These are phyloP conservation scores for Verticillium zaregamsianum DNA, from an alignment of 2,329 filamentous ascomycete genomes.

Conservation along the genomic window DNA sequence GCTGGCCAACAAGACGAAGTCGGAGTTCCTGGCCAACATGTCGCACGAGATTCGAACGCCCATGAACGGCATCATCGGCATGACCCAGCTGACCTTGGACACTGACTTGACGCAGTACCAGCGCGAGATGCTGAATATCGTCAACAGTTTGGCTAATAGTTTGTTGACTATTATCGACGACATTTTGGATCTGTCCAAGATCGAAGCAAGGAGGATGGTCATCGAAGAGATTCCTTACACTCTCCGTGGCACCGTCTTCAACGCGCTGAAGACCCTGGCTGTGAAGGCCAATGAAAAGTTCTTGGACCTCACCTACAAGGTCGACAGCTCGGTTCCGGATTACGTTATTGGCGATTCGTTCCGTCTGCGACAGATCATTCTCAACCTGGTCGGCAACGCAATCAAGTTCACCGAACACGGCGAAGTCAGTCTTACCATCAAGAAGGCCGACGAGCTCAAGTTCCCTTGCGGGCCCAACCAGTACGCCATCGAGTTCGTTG, in stretches of 20 bases:
- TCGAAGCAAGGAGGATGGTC: slow-evolving; percentile 96
- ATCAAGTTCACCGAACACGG: slow-evolving; percentile 99
- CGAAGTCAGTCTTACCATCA: slow-evolving; percentile 92
- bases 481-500: slow-evolving; percentile 92
- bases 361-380: slow-evolving; percentile 90
- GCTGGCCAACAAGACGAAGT: slow-evolving; percentile 95
- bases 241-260: slow-evolving; percentile 90
- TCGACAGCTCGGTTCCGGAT: slow-evolving; percentile 89
- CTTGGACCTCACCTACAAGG: slow-evolving; percentile 86
- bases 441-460: slow-evolving; percentile 58
- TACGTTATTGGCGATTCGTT: slow-evolving; percentile 96
- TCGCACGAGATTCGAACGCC: slow-evolving; percentile 96
- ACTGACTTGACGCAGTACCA: slow-evolving; percentile 93
- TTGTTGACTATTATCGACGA: slow-evolving; percentile 94
- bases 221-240: slow-evolving; percentile 98
- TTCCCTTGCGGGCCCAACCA: slow-evolving; percentile 66
- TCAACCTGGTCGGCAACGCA: slow-evolving; percentile 95
- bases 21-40: slow-evolving; percentile 98
- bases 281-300: slow-evolving; percentile 97
- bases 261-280: slow-evolving; percentile 92
- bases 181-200: slow-evolving; percentile 70
- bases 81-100: slow-evolving; percentile 95
- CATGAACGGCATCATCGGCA: slow-evolving; percentile 96
- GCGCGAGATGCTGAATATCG: slow-evolving; percentile 97
- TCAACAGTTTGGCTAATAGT: slow-evolving; percentile 94